Conservation (phyloP, 164 flowering plant genomes). For the Kalanchoe fedtschenkoi region DNA sequence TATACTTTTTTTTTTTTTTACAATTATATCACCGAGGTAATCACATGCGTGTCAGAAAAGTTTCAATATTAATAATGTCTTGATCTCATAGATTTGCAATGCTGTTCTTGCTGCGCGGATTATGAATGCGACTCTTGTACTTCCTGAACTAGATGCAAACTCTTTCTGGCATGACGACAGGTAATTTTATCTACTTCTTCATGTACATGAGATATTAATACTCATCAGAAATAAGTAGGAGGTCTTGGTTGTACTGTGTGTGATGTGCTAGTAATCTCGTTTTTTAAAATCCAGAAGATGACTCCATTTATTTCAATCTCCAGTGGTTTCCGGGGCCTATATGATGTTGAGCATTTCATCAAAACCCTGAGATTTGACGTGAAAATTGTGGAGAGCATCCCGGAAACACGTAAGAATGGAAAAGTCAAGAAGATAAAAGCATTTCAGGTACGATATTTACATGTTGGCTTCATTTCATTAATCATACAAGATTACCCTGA, state of each 20-base stretch:
- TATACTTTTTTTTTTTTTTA: neutral
- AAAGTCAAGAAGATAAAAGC: constrained; percentile 80
- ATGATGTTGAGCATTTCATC: constrained; percentile 92
- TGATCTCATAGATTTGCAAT: constrained; percentile 67
- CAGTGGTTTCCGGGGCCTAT: constrained; percentile 92
- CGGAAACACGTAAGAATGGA: constrained; percentile 65
- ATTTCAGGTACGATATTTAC: constrained; percentile 43
- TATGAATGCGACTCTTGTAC: constrained; percentile 96
- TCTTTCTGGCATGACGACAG: constrained; percentile 97
- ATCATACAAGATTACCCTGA: neutral
- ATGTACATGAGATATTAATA: neutral
- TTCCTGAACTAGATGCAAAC: constrained; percentile 96
- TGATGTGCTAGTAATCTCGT: neutral
- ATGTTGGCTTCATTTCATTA: neutral
- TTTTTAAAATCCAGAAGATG: neutral
- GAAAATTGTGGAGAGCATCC: constrained; percentile 69
- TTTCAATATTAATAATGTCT: neutral
- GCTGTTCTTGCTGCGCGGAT: constrained; percentile 99
- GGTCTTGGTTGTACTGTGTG: neutral
- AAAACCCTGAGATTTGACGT: constrained; percentile 69
- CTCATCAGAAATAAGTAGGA: neutral
- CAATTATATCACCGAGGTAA: neutral
- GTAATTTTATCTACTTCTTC: constrained; percentile 23
- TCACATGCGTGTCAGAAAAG: neutral
- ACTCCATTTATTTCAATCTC: constrained; percentile 2